phyloP scores from a whole-genome alignment of 2,329 filamentous ascomycete species.

The Penicillium sp. region DNA sequence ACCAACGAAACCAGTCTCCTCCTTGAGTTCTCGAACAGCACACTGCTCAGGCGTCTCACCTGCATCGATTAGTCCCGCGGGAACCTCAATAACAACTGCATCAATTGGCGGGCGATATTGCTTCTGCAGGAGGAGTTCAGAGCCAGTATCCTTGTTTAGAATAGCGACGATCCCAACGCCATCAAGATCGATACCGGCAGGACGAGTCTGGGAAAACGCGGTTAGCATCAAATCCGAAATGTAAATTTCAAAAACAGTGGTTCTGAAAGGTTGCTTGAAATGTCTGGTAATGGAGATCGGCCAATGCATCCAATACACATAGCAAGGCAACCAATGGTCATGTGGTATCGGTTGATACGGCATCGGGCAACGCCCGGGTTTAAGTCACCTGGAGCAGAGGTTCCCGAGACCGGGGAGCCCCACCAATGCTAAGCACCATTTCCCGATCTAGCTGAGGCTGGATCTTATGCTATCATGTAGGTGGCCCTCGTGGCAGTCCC shows the following conservation, averaged over 20 bases:
- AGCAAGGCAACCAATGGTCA: background rate
- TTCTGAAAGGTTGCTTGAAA: background rate
- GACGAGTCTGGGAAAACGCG: slow-evolving; percentile 38
- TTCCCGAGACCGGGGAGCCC: background rate
- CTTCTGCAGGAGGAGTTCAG: slow-evolving; percentile 54
- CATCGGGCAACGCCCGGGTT: background rate
- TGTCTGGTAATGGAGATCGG: background rate
- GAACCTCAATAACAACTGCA: slow-evolving; percentile 60
- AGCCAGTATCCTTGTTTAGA: slow-evolving; percentile 53
- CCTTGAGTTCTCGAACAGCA: slow-evolving; percentile 59
- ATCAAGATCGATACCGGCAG: slow-evolving; percentile 54
- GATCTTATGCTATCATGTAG: background rate
- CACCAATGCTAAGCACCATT: background rate
- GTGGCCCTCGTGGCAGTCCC: background rate
- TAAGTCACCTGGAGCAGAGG: background rate
- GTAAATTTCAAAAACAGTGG: background rate
- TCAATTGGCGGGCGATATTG: slow-evolving; percentile 62
- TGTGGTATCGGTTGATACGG: background rate
- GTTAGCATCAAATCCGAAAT: slow-evolving; percentile 12
- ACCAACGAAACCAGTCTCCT: slow-evolving; percentile 64
- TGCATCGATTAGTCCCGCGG: slow-evolving; percentile 60
- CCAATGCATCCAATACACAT: background rate
- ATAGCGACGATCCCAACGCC: slow-evolving; percentile 63
- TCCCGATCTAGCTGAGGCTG: background rate
- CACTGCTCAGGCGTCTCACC: slow-evolving; percentile 58